Conservation (phyloP, 1,139 yeast genomes). For the Hansenula anomala region DNA sequence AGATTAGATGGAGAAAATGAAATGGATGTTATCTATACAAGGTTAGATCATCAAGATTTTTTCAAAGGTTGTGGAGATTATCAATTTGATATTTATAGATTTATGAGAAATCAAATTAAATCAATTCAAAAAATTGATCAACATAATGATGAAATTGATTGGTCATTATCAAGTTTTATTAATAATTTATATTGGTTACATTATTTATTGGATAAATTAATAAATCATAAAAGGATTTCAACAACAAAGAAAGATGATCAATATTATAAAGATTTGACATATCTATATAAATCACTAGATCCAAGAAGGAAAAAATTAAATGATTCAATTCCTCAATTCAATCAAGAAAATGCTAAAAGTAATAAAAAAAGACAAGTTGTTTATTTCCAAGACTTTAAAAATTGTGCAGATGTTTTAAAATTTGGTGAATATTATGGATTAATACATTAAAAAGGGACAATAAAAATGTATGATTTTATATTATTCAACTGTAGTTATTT, state of each 20-base stretch:
- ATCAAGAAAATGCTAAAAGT: constrained; percentile 4
- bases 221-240: constrained; percentile 23
- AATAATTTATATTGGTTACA: constrained; percentile 42
- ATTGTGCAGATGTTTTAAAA: constrained; percentile 18
- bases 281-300: constrained; percentile 17
- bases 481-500: neutral
- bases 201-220: constrained; percentile 30
- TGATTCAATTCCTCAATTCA: neutral
- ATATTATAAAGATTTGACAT: constrained; percentile 10
- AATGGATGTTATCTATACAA: constrained; percentile 31
- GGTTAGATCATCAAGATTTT: constrained; percentile 46
- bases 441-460: too few species aligned
- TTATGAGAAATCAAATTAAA: constrained; percentile 32
- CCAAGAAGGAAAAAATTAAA: constrained; percentile 18
- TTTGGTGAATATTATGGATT: constrained; percentile 18
- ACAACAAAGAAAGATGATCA: constrained; percentile 6
- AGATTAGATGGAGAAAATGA: constrained; percentile 32
- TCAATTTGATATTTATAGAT: constrained; percentile 47
- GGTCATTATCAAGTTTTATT: constrained; percentile 31
- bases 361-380: constrained; percentile 11
- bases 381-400: constrained; percentile 18
- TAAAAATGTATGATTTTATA: too few species aligned
- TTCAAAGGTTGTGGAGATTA: constrained; percentile 47
- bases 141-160: constrained; percentile 20
- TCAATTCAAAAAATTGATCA: constrained; percentile 6